Evolutionary conservation across 2,329 filamentous ascomycete genomes (phyloP), one percentile per base, ranked within the genome.

Genomic region (Monilinia vaccinii-corymbosi): DNA sequence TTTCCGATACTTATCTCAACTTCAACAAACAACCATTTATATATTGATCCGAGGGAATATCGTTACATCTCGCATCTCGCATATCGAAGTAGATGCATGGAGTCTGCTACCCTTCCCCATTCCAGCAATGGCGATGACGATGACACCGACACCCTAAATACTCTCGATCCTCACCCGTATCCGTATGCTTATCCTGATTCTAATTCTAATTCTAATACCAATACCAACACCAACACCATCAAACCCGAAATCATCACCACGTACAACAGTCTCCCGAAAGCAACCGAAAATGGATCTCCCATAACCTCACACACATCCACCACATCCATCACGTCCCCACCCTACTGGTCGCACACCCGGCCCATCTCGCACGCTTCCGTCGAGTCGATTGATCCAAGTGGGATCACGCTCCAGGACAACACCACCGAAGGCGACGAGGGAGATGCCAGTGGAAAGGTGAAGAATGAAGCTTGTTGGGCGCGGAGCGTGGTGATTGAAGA

Each of bases 331-430:
- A 70, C 70, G 11, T 72, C 73, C 9, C 75, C 75, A 21, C 74
- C 75, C 1, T 77, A 76, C 64, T 77, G 75, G 75, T 65, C 69
- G 21, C 70, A 71, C 61, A 63, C 65, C 13, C 53, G 65, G 62
- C 62, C 72, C 62, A 62, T 71, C 16, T 78, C 75, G n/a, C 79
- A 72, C 62, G 67, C 76, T 23, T 83, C 81, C 9, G 69, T 79
- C 44, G 74, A 75, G 28, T 75, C 75, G 10, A 72, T 81, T n/a
- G 75, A 76, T 1, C 69, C 71, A 0, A 81, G 81, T 40, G 81
- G 78, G 47, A 87, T 87, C 65, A 83, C 78, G 9, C 73, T 87
- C 61, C 81, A 79, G 63, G 84, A 87, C 70, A 86, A 86, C 71
- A 71, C 69, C 1, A 36, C 36, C 2, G 64, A 67, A 48, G 66